Evolutionary conservation across 1,139 yeast genomes (phyloP).

Genomic region (Yamadazyma friedrichii): DNA sequence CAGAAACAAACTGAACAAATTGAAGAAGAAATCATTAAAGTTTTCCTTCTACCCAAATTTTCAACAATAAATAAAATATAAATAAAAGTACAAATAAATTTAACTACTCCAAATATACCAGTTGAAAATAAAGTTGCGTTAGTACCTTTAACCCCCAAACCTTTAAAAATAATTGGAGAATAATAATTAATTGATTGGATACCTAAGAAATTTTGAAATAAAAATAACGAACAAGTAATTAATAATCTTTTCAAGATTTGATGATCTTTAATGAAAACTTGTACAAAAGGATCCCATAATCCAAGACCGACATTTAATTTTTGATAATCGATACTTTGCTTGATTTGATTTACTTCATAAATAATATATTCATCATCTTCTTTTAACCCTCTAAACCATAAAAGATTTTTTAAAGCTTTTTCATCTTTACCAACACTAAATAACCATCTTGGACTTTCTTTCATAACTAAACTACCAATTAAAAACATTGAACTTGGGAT

Average conservation of each 20-base stretch:
- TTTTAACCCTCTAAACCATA: slow-evolving; percentile 39
- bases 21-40: slow-evolving; percentile 38
- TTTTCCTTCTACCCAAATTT: slow-evolving; percentile 36
- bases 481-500: slow-evolving; percentile 43
- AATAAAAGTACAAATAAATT: slow-evolving; percentile 36
- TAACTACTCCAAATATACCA: slow-evolving; percentile 45
- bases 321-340: slow-evolving; percentile 28
- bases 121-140: slow-evolving; percentile 41
- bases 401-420: slow-evolving; percentile 33
- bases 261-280: slow-evolving; percentile 31
- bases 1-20: slow-evolving; percentile 41
- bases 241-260: slow-evolving; percentile 29
- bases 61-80: slow-evolving; percentile 40
- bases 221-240: slow-evolving; percentile 34
- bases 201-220: slow-evolving; percentile 46
- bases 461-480: slow-evolving; percentile 34
- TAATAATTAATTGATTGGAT: slow-evolving; percentile 47
- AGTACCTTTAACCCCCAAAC: slow-evolving; percentile 40
- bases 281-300: slow-evolving; percentile 36
- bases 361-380: slow-evolving; percentile 37
- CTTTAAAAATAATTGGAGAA: slow-evolving; percentile 41
- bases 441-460: slow-evolving; percentile 43
- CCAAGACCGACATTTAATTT: slow-evolving; percentile 34
- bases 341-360: slow-evolving; percentile 33
- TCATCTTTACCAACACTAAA: slow-evolving; percentile 35